A percentile compares a stretch with the other conserved stretches of the same genome.
phyloP scores from a whole-genome alignment of 2,329 filamentous ascomycete species.

The Trichoderma sp. region DNA sequence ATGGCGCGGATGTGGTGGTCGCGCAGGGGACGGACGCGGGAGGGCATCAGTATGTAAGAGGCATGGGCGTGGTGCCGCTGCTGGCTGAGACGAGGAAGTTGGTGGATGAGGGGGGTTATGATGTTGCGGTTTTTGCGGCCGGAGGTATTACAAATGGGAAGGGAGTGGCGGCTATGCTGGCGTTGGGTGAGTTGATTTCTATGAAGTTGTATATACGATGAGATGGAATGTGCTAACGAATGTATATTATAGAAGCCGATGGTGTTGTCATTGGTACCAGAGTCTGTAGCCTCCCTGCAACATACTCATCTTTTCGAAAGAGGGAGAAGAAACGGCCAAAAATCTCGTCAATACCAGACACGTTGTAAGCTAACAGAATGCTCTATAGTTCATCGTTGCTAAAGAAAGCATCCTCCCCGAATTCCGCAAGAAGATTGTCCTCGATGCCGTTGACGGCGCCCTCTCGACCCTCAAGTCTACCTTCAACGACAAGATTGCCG shows the following conservation, averaged over 20 bases:
- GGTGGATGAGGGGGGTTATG: constrained; percentile 42
- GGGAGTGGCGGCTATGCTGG: constrained; percentile 56
- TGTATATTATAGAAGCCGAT: constrained; percentile 45
- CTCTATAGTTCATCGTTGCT: constrained; percentile 45
- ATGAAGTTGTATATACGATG: not conserved
- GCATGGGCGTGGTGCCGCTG: constrained; percentile 56
- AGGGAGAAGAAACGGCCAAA: not conserved
- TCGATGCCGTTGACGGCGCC: constrained; percentile 48
- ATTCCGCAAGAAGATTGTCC: constrained; percentile 43
- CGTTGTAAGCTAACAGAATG: not conserved
- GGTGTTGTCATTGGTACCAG: constrained; percentile 49
- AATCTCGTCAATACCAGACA: not conserved
- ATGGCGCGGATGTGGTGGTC: constrained; percentile 60
- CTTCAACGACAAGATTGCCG: constrained; percentile 46
- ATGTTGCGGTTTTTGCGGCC: constrained; percentile 53
- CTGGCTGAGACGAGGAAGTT: constrained; percentile 59
- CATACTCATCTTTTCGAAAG: not conserved
- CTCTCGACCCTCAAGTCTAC: constrained; percentile 49
- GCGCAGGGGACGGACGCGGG: constrained; percentile 66
- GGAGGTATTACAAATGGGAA: constrained; percentile 61
- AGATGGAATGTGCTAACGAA: constrained; percentile 15
- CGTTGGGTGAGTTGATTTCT: constrained; percentile 47
- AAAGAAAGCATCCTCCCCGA: constrained; percentile 47
- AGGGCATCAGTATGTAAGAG: constrained; percentile 60
- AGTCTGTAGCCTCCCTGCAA: constrained; percentile 31